Evolutionary conservation across 2,329 filamentous ascomycete genomes (phyloP).

Genomic region (Apiospora sp.): DNA sequence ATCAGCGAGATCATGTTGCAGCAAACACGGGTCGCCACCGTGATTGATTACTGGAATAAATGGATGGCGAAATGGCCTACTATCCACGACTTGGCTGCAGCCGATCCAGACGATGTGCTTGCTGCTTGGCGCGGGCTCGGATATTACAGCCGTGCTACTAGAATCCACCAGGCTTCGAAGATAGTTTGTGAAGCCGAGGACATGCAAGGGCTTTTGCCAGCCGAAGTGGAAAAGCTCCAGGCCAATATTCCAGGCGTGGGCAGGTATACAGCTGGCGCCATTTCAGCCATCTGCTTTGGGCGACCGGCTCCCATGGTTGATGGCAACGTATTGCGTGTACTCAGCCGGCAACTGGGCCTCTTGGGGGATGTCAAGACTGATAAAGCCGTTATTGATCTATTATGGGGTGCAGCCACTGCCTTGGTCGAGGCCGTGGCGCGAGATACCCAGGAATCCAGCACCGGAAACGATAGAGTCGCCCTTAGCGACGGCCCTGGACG

Average conservation of each 20-base stretch:
- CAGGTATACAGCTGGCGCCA: conserved; percentile 68
- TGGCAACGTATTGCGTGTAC: conserved; percentile 68
- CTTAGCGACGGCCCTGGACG: conserved; percentile 61
- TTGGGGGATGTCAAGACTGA: conserved; percentile 65
- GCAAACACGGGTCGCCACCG: conserved; percentile 68
- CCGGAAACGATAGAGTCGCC: conserved; percentile 27
- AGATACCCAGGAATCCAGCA: conserved; percentile 41
- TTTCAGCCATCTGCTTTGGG: conserved; percentile 70
- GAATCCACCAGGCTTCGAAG: conserved; percentile 65
- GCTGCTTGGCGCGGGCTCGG: conserved; percentile 67
- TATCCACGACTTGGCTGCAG: conserved; percentile 61
- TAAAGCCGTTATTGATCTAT: conserved; percentile 57
- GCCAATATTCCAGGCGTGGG: conserved; percentile 66
- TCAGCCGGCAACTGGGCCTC: conserved; percentile 67
- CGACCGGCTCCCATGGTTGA: conserved; percentile 67
- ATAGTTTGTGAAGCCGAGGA: conserved; percentile 53
- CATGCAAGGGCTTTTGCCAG: conserved; percentile 59
- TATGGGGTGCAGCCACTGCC: conserved; percentile 66
- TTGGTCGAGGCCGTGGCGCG: conserved; percentile 60
- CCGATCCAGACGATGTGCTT: conserved; percentile 63
- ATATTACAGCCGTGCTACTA: conserved; percentile 70
- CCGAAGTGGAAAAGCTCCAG: conserved; percentile 53
- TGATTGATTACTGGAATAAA: conserved; percentile 68
- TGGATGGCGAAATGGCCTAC: conserved; percentile 70
- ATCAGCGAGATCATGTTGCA: conserved; percentile 74